A percentile compares a stretch with the other conserved stretches of the same genome.
Conservation (phyloP, 2,329 filamentous ascomycete genomes). For the Talaromyces sp. region DNA sequence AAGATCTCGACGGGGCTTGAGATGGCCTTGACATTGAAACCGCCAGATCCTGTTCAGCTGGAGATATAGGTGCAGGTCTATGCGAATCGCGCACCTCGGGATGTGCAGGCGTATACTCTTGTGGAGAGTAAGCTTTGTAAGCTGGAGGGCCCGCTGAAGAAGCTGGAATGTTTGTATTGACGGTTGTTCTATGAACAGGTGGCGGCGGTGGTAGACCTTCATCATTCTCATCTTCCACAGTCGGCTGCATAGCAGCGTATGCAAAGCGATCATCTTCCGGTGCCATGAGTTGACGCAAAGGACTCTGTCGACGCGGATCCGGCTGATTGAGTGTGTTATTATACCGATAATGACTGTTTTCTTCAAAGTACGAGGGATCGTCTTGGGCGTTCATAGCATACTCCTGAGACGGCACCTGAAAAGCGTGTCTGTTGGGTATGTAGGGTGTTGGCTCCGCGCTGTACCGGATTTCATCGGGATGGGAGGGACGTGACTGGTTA, state of each 20-base stretch:
- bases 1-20: conserved; percentile 18
- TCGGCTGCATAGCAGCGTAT: conserved; percentile 44
- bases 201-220: conserved; percentile 33
- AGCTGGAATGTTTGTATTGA: conserved; percentile 25
- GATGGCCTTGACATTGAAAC: conserved; percentile 21
- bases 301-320: conserved; percentile 29
- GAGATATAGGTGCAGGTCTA: conserved; percentile 11
- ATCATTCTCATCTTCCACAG: conserved; percentile 44
- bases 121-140: conserved; percentile 25
- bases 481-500: background rate
- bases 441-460: conserved; percentile 7
- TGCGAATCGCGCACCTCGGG: conserved; percentile 4
- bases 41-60: conserved; percentile 21
- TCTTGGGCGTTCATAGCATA: background rate
- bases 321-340: conserved; percentile 41
- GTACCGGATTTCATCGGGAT: conserved; percentile 3
- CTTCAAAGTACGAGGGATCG: background rate
- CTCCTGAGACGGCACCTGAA: background rate
- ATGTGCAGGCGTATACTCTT: conserved; percentile 22
- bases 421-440: background rate
- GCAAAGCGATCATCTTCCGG: conserved; percentile 30
- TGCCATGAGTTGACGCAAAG: conserved; percentile 22
- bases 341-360: conserved; percentile 37
- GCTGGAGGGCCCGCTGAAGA: conserved; percentile 22
- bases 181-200: conserved; percentile 31